Percentiles rank a stretch among this genome's conserved stretches.
Evolutionary conservation across 106 monocot species (phyloP).

Genomic region (Allium sativum): DNA sequence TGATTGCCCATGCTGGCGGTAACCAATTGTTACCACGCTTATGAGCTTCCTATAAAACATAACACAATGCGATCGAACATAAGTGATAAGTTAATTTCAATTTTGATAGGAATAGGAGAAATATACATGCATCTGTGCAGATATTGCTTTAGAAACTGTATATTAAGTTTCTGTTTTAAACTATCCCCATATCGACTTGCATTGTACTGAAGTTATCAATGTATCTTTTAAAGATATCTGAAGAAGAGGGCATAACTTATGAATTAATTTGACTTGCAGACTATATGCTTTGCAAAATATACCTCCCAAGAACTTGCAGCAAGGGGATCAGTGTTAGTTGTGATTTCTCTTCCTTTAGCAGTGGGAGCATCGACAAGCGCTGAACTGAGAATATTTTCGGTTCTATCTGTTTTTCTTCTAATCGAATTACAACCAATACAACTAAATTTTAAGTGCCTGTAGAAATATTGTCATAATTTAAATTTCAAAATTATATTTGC

Average conservation of each 20-base stretch:
- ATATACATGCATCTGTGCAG: constrained; percentile 38
- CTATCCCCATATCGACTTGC: constrained; percentile 61
- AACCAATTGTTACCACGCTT: constrained; percentile 34
- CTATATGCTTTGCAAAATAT: constrained; percentile 1
- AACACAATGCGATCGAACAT: no score
- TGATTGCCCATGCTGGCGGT: constrained; percentile 56
- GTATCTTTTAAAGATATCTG: constrained; percentile 36
- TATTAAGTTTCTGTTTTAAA: constrained; percentile 42
- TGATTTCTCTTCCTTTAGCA: constrained; percentile 11
- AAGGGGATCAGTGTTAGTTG: constrained; percentile 25
- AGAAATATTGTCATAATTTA: background rate
- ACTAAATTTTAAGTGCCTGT: constrained; percentile 49
- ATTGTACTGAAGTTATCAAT: constrained; percentile 49
- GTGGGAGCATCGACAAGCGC: constrained; percentile 27
- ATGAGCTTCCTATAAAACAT: constrained; percentile 49
- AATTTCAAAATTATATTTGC: no score
- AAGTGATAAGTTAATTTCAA: no score
- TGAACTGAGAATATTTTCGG: constrained; percentile 34
- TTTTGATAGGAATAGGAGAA: no score
- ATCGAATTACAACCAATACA: constrained; percentile 33
- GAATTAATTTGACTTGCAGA: background rate
- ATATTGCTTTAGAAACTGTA: constrained; percentile 37
- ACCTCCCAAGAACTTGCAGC: constrained; percentile 60
- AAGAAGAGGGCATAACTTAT: background rate
- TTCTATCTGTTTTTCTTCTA: constrained; percentile 45